Base-by-base conservation (phyloP, 768 basidiomycete species). In the Hygrophorus pudorinus region DNA sequence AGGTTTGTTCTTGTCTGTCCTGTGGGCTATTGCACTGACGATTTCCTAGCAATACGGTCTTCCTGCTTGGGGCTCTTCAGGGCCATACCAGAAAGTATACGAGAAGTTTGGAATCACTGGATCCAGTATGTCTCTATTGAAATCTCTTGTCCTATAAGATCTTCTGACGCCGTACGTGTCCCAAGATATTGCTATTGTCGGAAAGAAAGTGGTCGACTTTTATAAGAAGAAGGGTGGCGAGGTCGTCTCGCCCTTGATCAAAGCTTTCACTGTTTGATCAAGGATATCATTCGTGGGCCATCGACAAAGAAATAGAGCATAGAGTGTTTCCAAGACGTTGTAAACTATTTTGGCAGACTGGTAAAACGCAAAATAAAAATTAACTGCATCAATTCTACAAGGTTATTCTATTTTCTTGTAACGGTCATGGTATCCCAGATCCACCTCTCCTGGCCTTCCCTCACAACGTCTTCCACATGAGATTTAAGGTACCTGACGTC, bases 401-500 rank as follows among this genome's bases (percentile, higher is more conserved):
- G 24, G 48, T 38, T 43, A 42, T 38, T 67, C 68, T 79, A 81
- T 60, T 81, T 83, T 67, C 76, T 75, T 58, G 73, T 66, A 37
- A 94, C 78, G 17, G 70, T 66, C 60, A 87, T 65, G 47, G 68
- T 80, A 68, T 98, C 92, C 88, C 88, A 96, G 46, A 70, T 68
- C 28, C 55, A 60, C 54, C 91, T 76, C 71, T 97, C 94, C 21
- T 67, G 61, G 32, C 84, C 72, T 66, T 97, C 93, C 51, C 71
- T 72, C 54, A 67, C 66, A 49, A 94, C 83, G 34, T 81, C 75
- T 48, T 69, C 53, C 32, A 98, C 77, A 60, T 83, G 76, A 21
- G 87, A 83, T 49, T 71, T 74, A 54, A 98, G 79, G 75, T 96
- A 98, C 47, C 91, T 86, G 50, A 75, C 63, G 61, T 98, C 94